A percentile compares a stretch with the other conserved stretches of the same genome.
phyloP scores from a whole-genome alignment of 495 filamentous ascomycete genomes.

The Choiromyces venosus region DNA sequence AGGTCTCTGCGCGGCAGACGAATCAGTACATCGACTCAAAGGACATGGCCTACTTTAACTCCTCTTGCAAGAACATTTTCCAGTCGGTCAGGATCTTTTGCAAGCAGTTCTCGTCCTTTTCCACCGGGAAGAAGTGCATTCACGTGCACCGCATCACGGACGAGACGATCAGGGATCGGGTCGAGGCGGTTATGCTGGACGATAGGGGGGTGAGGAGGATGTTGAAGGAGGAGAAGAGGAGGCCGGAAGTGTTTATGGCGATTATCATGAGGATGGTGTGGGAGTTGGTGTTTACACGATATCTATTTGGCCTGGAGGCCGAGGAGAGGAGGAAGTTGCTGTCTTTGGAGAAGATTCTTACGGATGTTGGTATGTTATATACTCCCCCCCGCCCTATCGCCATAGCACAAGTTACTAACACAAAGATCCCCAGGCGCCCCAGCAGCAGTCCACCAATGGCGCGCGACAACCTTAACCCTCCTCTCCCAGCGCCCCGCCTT shows the following conservation, averaged over 20 bases:
- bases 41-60: conserved; percentile 91
- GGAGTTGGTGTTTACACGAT: conserved; percentile 95
- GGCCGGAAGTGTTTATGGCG: conserved; percentile 92
- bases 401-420: conserved; percentile 16
- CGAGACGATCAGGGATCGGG: conserved; percentile 81
- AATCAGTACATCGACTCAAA: conserved; percentile 70
- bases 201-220: conserved; percentile 83
- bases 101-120: conserved; percentile 91
- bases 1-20: conserved; percentile 63
- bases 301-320: conserved; percentile 95
- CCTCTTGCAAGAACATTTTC: conserved; percentile 87
- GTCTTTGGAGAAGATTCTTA: conserved; percentile 80
- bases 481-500: conserved; percentile 72
- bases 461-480: conserved; percentile 84
- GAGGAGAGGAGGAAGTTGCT: conserved; percentile 97
- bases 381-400: not conserved
- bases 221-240: conserved; percentile 74
- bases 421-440: conserved; percentile 46
- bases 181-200: conserved; percentile 90
- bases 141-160: conserved; percentile 73
- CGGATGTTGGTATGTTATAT: conserved; percentile 60
- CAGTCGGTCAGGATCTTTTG: conserved; percentile 95
- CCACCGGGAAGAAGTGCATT: conserved; percentile 77
- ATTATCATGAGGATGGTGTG: conserved; percentile 97
- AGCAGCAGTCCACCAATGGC: conserved; percentile 87